phyloP scores from a whole-genome alignment of 2,329 filamentous ascomycete genomes.

The Cordyceps militaris region DNA sequence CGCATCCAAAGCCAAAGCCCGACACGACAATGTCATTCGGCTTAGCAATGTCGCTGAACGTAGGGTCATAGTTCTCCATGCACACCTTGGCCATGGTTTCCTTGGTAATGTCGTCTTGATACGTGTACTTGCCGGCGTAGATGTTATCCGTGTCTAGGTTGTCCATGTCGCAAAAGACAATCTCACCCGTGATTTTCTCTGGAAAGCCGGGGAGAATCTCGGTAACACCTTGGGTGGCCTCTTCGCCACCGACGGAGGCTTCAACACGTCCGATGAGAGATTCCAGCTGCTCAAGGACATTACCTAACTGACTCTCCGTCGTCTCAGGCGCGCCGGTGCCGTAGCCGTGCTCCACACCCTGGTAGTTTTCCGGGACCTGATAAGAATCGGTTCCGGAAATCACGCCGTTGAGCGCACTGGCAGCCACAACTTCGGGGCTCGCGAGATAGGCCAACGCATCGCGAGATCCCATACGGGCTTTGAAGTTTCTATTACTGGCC shows the following conservation, averaged over 20 bases:
- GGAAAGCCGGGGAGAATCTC: constrained; percentile 83
- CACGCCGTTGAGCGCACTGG: constrained; percentile 68
- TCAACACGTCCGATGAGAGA: constrained; percentile 17
- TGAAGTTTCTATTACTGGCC: constrained; percentile 83
- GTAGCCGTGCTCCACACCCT: constrained; percentile 14
- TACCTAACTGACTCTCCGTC: not conserved
- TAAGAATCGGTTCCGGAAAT: constrained; percentile 77
- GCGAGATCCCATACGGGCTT: constrained; percentile 44
- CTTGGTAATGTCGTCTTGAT: constrained; percentile 71
- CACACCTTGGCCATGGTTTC: constrained; percentile 82
- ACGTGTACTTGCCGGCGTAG: constrained; percentile 76
- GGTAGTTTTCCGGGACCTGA: constrained; percentile 49
- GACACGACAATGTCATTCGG: constrained; percentile 74
- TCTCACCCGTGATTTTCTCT: constrained; percentile 73
- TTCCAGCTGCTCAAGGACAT: constrained; percentile 14
- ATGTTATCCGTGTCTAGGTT: constrained; percentile 92
- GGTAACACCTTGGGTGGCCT: constrained; percentile 35
- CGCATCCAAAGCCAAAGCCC: constrained; percentile 86
- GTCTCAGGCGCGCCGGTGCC: constrained; percentile 14
- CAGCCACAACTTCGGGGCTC: constrained; percentile 86
- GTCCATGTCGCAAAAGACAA: constrained; percentile 73
- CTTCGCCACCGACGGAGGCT: constrained; percentile 1
- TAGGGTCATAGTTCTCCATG: constrained; percentile 87
- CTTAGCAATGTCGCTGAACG: constrained; percentile 57
- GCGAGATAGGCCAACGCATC: constrained; percentile 89